Conservation (phyloP, 2,329 filamentous ascomycete species). For the Colletotrichum godetiae region DNA sequence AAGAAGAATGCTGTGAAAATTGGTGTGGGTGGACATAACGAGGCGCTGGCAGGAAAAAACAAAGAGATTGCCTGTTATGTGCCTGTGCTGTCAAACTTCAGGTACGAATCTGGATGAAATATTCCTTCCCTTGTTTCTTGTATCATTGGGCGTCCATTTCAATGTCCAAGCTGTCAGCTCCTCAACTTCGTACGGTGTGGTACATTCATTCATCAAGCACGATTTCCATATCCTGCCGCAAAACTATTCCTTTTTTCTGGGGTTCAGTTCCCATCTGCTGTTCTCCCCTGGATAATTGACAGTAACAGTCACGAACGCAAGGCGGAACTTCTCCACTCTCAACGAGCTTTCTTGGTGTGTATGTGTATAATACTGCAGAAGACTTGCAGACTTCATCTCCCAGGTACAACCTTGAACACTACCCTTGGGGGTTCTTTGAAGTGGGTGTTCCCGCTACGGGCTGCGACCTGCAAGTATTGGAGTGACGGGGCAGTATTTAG, state of each 20-base stretch:
- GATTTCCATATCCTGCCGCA: background rate
- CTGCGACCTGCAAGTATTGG: background rate
- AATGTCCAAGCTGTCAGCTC: background rate
- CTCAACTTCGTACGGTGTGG: background rate
- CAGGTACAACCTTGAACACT: conserved; percentile 22
- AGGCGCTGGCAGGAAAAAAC: background rate
- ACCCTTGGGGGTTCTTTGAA: background rate
- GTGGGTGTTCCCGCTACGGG: conserved; percentile 11
- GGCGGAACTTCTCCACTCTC: conserved; percentile 23
- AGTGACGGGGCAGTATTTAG: conserved; percentile 11
- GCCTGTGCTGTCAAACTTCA: conserved; percentile 10
- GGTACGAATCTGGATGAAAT: conserved; percentile 14
- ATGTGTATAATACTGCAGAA: conserved; percentile 14
- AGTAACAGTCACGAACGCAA: background rate
- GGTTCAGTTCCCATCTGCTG: background rate
- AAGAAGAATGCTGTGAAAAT: background rate
- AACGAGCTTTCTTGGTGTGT: conserved; percentile 4
- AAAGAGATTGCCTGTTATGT: background rate
- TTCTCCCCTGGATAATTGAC: background rate
- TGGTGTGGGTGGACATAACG: background rate
- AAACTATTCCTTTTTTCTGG: background rate
- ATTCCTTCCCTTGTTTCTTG: background rate
- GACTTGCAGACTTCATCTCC: conserved; percentile 17
- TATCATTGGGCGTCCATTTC: background rate
- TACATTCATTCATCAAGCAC: background rate